A percentile compares a stretch with the other conserved stretches of the same genome.
phyloP scores from a whole-genome alignment of 306 rosid species.

The Sesbania bispinosa region DNA sequence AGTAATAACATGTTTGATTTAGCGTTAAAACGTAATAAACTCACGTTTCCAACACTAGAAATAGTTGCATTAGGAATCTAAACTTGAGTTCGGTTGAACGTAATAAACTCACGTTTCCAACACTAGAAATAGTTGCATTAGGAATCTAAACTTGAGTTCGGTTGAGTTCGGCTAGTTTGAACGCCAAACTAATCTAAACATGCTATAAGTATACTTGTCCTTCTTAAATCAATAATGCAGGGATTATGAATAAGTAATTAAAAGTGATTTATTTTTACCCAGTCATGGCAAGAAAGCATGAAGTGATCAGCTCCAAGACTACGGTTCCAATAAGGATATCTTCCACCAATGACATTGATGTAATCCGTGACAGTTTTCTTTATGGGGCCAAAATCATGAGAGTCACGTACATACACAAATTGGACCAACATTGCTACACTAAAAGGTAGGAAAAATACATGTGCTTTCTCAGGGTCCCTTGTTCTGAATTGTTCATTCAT shows the following conservation, averaged over 20 bases:
- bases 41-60: too few relatives aligned
- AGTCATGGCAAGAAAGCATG: conserved; percentile 91
- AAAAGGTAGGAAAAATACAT: conserved; percentile 73
- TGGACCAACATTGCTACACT: conserved; percentile 83
- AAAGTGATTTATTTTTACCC: conserved; percentile 45
- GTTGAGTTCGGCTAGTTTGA: too few relatives aligned
- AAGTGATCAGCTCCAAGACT: conserved; percentile 94
- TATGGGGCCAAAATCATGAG: conserved; percentile 68
- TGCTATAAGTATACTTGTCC: background rate
- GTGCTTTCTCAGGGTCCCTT: conserved; percentile 71
- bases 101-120: too few relatives aligned
- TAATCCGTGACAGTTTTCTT: conserved; percentile 61
- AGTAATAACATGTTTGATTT: too few relatives aligned
- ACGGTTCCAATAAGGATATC: conserved; percentile 83
- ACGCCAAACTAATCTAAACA: too few relatives aligned
- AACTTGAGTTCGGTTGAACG: too few relatives aligned
- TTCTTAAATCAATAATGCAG: background rate
- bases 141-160: too few relatives aligned
- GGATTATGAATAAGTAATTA: background rate
- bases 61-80: too few relatives aligned
- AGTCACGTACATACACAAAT: conserved; percentile 63
- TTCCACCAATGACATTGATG: conserved; percentile 45
- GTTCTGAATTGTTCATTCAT: conserved; percentile 66
- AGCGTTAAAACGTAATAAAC: too few relatives aligned
- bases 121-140: too few relatives aligned